Conservation (phyloP, 148 eudicot species). For the Pharnaceum exiguum region DNA sequence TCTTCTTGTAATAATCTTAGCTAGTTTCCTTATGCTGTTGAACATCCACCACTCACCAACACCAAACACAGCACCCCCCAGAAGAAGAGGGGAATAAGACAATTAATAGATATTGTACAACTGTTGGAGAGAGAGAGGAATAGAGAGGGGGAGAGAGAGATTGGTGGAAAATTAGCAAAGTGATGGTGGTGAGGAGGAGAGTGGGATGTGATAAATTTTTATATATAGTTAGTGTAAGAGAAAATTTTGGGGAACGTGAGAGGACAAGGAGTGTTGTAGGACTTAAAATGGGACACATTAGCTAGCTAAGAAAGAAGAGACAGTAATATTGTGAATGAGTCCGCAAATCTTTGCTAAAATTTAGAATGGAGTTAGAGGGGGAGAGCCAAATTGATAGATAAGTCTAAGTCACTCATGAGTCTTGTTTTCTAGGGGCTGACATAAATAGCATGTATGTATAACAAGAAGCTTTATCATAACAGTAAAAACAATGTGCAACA, state of each 20-base stretch:
- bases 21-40: no score
- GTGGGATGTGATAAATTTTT: conserved; percentile 3
- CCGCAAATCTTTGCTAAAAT: conserved; percentile 26
- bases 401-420: no score
- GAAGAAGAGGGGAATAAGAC: background rate
- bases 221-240: conserved; percentile 15
- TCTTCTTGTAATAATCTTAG: background rate
- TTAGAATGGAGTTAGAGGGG: conserved; percentile 14
- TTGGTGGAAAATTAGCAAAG: conserved; percentile 9
- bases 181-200: conserved; percentile 27
- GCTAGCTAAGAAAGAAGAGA: conserved; percentile 8
- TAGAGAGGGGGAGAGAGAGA: background rate
- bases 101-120: background rate
- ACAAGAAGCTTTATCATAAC: no score
- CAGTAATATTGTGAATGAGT: conserved; percentile 6
- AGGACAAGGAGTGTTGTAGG: conserved; percentile 25
- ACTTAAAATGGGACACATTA: conserved; percentile 22
- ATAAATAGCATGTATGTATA: no score
- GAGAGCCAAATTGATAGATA: no score
- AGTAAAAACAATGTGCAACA: no score
- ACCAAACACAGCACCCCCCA: background rate
- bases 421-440: no score
- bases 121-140: background rate
- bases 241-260: conserved; percentile 9
- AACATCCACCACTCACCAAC: background rate